These are phyloP conservation scores for Quercus lobata DNA, from an alignment of 331 rosid genomes.

Conservation along the genomic window DNA sequence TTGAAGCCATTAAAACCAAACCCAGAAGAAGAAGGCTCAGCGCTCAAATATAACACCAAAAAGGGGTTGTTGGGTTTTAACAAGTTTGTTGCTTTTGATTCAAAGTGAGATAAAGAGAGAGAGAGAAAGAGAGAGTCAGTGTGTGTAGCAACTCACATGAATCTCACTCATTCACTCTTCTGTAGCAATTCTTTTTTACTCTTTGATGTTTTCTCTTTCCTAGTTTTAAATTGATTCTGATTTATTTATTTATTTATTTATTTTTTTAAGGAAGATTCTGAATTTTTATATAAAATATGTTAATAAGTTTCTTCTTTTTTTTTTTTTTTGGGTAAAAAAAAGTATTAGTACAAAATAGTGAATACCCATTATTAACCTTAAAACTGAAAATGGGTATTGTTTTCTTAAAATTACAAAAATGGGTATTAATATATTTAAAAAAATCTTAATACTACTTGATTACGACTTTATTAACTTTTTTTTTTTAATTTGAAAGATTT, in stretches of 20 bases:
- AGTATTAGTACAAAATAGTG: no score
- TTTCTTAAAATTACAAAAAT: no score
- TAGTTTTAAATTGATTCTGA: neutral
- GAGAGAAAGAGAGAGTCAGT: conserved; percentile 21
- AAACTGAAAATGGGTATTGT: no score
- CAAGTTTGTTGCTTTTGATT: conserved; percentile 42
- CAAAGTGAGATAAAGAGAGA: conserved; percentile 25
- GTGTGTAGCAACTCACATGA: conserved; percentile 68
- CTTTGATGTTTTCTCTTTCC: neutral
- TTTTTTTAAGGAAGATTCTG: neutral
- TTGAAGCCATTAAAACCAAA: conserved; percentile 63
- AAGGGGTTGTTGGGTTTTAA: conserved; percentile 24
- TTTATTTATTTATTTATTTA: no score
- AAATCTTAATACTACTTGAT: no score
- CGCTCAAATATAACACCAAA: conserved; percentile 4
- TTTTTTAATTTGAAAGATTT: no score
- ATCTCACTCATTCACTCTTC: conserved; percentile 62
- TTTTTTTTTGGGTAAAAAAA: no score
- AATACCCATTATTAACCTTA: no score
- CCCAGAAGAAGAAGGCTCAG: conserved; percentile 14
- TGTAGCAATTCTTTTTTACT: conserved; percentile 15
- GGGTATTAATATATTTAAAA: no score
- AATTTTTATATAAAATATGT: neutral
- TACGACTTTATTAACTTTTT: no score
- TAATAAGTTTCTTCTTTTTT: no score